phyloP scores from a whole-genome alignment of 495 filamentous ascomycete genomes.

The Glarea lozoyensis region DNA sequence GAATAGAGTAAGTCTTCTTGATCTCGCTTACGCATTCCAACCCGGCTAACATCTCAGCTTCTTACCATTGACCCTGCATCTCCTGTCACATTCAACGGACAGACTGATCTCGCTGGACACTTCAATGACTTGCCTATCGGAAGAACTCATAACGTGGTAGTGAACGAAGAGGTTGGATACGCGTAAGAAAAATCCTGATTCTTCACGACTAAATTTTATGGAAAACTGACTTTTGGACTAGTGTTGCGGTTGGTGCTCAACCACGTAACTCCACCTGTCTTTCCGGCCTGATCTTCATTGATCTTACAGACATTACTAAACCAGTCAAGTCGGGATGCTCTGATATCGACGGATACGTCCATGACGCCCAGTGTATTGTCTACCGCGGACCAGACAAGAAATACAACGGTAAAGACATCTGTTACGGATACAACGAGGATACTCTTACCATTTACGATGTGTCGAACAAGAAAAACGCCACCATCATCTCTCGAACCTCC shows the following conservation, averaged over 20 bases:
- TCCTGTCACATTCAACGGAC: constrained; percentile 22
- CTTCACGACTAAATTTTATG: no score
- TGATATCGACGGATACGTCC: constrained; percentile 47
- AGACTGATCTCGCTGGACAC: constrained; percentile 29
- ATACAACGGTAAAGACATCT: constrained; percentile 47
- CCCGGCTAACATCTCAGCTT: constrained; percentile 1
- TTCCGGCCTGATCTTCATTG: constrained; percentile 47
- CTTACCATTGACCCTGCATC: constrained; percentile 2
- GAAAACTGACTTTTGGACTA: no score
- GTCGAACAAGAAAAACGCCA: constrained; percentile 39
- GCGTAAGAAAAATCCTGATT: no score
- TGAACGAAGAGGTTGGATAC: constrained; percentile 41
- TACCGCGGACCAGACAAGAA: constrained; percentile 47
- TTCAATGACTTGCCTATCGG: constrained; percentile 35
- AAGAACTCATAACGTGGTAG: constrained; percentile 43
- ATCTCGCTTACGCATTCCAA: background rate
- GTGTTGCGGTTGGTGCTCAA: constrained; percentile 41
- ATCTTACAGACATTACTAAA: constrained; percentile 38
- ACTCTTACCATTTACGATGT: constrained; percentile 45
- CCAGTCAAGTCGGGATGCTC: constrained; percentile 43
- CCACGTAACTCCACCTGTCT: constrained; percentile 36
- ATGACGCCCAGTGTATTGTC: constrained; percentile 51
- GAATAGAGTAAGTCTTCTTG: constrained; percentile 25
- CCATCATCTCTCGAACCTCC: constrained; percentile 43
- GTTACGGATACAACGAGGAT: constrained; percentile 51